A percentile compares a stretch with the other conserved stretches of the same genome.
Conservation (phyloP, 192 early-diverging fungal species). For the Linnemannia schmuckeri region DNA sequence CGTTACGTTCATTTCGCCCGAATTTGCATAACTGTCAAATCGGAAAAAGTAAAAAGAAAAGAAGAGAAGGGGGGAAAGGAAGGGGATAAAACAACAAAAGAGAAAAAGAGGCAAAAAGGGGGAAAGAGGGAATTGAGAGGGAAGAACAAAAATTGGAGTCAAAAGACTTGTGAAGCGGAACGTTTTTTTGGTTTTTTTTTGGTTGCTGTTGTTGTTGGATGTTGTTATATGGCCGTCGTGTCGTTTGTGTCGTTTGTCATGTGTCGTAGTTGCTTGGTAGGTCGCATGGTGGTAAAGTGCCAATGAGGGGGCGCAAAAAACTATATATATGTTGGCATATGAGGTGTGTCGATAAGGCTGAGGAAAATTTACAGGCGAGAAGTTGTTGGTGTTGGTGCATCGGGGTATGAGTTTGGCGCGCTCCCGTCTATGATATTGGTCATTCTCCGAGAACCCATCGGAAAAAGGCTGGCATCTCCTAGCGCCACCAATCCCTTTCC, state of each 20-base stretch:
- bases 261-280: slow-evolving; percentile 5
- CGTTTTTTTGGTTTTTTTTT: neutral
- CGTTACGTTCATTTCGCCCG: slow-evolving; percentile 8
- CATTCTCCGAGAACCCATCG: neutral
- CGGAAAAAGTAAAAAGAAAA: neutral
- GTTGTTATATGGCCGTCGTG: neutral
- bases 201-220: neutral
- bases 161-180: neutral
- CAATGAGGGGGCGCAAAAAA: neutral
- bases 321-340: neutral
- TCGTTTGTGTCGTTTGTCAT: neutral
- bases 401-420: neutral
- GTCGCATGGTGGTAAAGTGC: slow-evolving; percentile 1
- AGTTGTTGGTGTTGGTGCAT: neutral
- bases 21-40: slow-evolving; percentile 6
- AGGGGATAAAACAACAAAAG: neutral
- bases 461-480: neutral
- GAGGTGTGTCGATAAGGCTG: neutral
- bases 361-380: slow-evolving; percentile 5
- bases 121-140: neutral
- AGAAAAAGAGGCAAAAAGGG: neutral
- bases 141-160: neutral
- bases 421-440: neutral
- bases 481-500: neutral
- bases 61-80: neutral